Evolutionary conservation across 331 rosid genomes (phyloP), one percentile per base, ranked within the genome.

Genomic region (Quercus tomentella): DNA sequence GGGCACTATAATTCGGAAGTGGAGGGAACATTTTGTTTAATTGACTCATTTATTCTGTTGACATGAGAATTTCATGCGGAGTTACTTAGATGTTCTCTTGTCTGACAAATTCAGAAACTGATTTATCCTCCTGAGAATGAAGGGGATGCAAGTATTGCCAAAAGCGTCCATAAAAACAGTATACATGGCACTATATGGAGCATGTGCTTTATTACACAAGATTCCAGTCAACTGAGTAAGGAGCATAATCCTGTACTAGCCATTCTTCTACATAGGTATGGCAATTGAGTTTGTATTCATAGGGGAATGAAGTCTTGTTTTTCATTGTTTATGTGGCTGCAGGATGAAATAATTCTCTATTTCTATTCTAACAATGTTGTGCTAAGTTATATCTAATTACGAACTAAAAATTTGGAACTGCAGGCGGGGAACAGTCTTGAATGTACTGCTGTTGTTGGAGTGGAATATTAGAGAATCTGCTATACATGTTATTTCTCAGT

Each of bases 171-270:
- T 60, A 82, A 86, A 84, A 82, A 82, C 79, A 84, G 67, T 75
- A 85, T 91, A 67, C 51, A 70, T 20, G 97, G 98, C 82, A 90
- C 97, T 43, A 90, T 94, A 83, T 94, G 98, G 98, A 88, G 97
- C 83, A 91, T 91, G 97, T 90, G 96, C 92, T 95, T 95, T 81
- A 89, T 92, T 83, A 89, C 97, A 4, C 89, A 89, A 80, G 88
- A 89, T 84, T 85, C 83, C 61, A 77, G 77, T 81, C 88, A 86
- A 70, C 74, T 57, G 80, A 86, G 76, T 81, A 83, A 84, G 86
- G 97, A 85, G 80, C 84, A 84, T 77, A 89, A 90, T 87, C 94
- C 98, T 83, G 69, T 92, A 67, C 91, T 95, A 25, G 98, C 98
- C 76, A 73, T 95, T 88, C 80, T 95, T 89, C 76, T 92, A 77